Percentiles rank a stretch among this genome's conserved stretches.
Evolutionary conservation across 768 basidiomycete genomes (phyloP).

Genomic region (Flagelloscypha sp.): DNA sequence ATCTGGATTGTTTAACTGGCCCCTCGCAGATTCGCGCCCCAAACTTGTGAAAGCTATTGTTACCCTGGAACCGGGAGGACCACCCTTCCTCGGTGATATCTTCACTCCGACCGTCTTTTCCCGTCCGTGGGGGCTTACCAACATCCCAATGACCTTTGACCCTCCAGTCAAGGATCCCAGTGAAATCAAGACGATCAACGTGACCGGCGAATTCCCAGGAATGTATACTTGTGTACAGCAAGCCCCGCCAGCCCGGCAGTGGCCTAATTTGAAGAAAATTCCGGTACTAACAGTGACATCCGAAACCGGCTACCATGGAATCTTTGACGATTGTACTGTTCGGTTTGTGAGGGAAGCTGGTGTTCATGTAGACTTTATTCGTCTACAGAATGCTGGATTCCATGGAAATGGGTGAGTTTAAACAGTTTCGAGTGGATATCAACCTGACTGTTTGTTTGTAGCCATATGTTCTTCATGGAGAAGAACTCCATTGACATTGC

Average conservation of each 20-base stretch:
- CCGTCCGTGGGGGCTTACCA: slow-evolving; percentile 41
- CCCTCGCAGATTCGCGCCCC: slow-evolving; percentile 38
- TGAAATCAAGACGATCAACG: slow-evolving; percentile 24
- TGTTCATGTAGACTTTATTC: slow-evolving; percentile 32
- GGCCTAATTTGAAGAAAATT: slow-evolving; percentile 32
- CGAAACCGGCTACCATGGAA: slow-evolving; percentile 40
- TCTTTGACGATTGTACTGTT: slow-evolving; percentile 39
- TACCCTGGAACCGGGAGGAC: slow-evolving; percentile 42
- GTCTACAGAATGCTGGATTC: slow-evolving; percentile 35
- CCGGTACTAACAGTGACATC: slow-evolving; percentile 43
- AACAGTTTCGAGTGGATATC: no score
- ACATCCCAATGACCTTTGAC: slow-evolving; percentile 34
- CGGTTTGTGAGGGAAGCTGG: slow-evolving; percentile 37
- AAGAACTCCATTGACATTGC: slow-evolving; percentile 37
- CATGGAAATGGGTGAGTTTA: slow-evolving; percentile 45
- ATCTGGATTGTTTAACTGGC: slow-evolving; percentile 41
- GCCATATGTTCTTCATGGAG: slow-evolving; percentile 55
- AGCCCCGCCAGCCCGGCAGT: slow-evolving; percentile 29
- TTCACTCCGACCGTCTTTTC: slow-evolving; percentile 28
- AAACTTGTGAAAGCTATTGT: slow-evolving; percentile 36
- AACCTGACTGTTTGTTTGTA: no score
- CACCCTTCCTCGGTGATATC: slow-evolving; percentile 36
- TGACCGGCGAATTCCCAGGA: slow-evolving; percentile 15
- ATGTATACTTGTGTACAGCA: slow-evolving; percentile 37
- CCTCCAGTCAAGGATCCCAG: slow-evolving; percentile 33